Base-by-base conservation (phyloP, 306 rosid species). In the Sicyos edulis region DNA sequence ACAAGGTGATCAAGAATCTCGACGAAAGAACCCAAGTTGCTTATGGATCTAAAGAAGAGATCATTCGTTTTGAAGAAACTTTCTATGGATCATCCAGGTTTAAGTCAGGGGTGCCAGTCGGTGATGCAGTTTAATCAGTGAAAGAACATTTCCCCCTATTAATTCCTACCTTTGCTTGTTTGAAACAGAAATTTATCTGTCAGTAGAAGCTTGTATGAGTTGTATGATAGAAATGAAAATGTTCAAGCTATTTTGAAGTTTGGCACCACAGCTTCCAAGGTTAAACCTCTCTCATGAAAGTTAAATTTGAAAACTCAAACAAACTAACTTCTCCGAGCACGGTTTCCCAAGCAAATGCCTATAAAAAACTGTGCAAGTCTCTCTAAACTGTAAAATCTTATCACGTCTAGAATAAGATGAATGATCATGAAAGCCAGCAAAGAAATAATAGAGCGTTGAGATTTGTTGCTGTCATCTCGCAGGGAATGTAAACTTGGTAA, bases 11-110 rank as follows among this genome's bases (percentile, higher is more conserved):
- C 42, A 68, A 4, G 6, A 91, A 73, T 58, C 81, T 93, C 52
- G 99, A 93, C 29, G 99, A 91, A 6, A 86, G 99, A 78, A 91
- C 96, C 76, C 99, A 93, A 75, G 99, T 93, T 47, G 99, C 99
- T 20, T 93, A 87, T 69, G 99, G 99, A 49, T 93, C 99, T 24
- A 91, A 89, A 80, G 78, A 91, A 6, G 99, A 93, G 88, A 86
- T 93, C 70, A 86, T 89, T 69, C 80, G 99, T 59, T 91, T 93
- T n/a, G 99, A 93, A 80, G 97, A 93, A 76, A 91, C 95, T 45
- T 78, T 93, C 5, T 93, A 91, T 15, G 99, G 99, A 78, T 85
- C 93, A n/a, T 93, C 99, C 74, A 85, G 99, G 83, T 84, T 93
- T 76, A 89, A 93, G 88, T 87, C 78, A 22, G 96, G 90, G 71